Conservation (phyloP, 345 rosid genomes). For the Excoecaria cochinchinensis region DNA sequence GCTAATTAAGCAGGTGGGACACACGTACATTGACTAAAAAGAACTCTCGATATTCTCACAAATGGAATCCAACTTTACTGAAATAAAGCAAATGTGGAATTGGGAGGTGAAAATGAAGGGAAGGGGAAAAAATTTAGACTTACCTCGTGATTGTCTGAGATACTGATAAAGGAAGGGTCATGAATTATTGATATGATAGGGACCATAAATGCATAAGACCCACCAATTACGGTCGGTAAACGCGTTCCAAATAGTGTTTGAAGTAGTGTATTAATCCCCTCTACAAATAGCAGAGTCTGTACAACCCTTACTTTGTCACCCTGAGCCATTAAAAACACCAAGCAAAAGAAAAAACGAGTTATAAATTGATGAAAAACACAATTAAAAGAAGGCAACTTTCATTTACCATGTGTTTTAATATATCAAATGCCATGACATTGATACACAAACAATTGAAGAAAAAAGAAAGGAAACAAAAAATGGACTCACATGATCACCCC, state of each 20-base stretch:
- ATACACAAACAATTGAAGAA: background rate
- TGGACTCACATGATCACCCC: constrained; percentile 75
- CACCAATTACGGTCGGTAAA: constrained; percentile 91
- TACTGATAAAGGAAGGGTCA: constrained; percentile 69
- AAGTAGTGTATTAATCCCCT: constrained; percentile 87
- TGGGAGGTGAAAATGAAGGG: constrained; percentile 5
- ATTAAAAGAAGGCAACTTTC: background rate
- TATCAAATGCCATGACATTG: too few relatives aligned
- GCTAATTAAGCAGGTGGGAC: constrained; percentile 25
- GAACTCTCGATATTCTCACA: constrained; percentile 12
- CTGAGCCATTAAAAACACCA: constrained; percentile 38
- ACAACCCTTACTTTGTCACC: constrained; percentile 95
- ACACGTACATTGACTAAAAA: constrained; percentile 32
- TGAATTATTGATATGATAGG: constrained; percentile 89
- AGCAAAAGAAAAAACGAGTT: background rate
- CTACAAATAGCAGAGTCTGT: constrained; percentile 85
- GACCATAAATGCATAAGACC: constrained; percentile 96
- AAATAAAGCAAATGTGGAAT: constrained; percentile 19
- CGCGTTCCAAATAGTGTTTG: constrained; percentile 94
- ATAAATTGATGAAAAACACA: background rate
- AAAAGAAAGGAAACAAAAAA: background rate
- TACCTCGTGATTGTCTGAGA: constrained; percentile 75
- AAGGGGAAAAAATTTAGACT: constrained; percentile 24
- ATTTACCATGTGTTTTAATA: too few relatives aligned
- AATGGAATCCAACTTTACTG: constrained; percentile 19